phyloP scores from a whole-genome alignment of 2,329 filamentous ascomycete genomes.

The Dothistroma septosporum region DNA sequence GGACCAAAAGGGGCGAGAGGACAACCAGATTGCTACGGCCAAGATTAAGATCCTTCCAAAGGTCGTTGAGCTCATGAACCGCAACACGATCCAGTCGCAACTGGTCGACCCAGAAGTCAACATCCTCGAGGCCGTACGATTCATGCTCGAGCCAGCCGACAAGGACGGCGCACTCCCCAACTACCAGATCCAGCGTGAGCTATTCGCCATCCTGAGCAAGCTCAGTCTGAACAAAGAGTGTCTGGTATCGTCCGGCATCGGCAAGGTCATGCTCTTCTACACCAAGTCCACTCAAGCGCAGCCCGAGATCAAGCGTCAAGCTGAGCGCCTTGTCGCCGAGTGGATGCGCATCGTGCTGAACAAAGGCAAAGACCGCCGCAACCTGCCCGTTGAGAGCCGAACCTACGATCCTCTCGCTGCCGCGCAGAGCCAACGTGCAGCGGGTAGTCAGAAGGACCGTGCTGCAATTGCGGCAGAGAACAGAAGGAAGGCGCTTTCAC shows the following conservation, averaged over 20 bases:
- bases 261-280: conserved; percentile 95
- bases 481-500: conserved; percentile 50
- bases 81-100: conserved; percentile 77
- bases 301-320: conserved; percentile 83
- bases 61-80: conserved; percentile 81
- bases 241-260: conserved; percentile 84
- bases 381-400: conserved; percentile 63
- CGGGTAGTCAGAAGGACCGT: conserved; percentile 35
- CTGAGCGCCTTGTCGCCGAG: conserved; percentile 85
- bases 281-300: conserved; percentile 91
- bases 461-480: conserved; percentile 46
- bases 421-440: conserved; percentile 23
- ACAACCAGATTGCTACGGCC: conserved; percentile 76
- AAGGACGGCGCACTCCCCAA: conserved; percentile 83
- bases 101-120: conserved; percentile 94
- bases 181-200: conserved; percentile 94
- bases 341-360: conserved; percentile 88
- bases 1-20: conserved; percentile 76
- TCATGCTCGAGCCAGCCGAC: conserved; percentile 92
- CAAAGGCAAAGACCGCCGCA: conserved; percentile 90
- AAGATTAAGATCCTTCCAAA: conserved; percentile 93
- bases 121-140: conserved; percentile 88
- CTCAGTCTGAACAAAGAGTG: conserved; percentile 89
- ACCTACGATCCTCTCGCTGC: conserved; percentile 54
- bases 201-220: conserved; percentile 74